Evolutionary conservation across 202 grass and related monocot species (phyloP), one percentile per base, ranked within the genome.

Genomic region (Elaeis oleifera): DNA sequence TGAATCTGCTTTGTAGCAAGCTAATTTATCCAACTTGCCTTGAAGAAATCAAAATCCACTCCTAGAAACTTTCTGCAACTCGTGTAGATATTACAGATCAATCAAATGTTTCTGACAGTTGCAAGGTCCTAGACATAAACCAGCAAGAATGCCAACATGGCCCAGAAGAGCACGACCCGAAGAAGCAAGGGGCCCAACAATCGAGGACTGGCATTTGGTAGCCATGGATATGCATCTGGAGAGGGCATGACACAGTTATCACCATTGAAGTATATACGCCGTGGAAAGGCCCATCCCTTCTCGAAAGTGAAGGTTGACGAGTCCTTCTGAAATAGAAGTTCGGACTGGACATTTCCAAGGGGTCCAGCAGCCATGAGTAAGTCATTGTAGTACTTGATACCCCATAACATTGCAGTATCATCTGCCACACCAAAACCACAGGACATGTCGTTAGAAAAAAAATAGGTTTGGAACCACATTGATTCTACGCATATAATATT

Each of bases 381-480:
- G 73, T 99, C 94, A 52, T 99, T 99, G 77, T 99, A 99, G 88
- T 84, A 89, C 65, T 94, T 99, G 74, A 94, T 60, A 19, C 94
- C 94, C 94, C 94, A 99, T 5, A 99, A 19, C 94, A 99, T 99
- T 3, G 82, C 88, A 0, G 94, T 99, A 23, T 99, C 94, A 53
- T 99, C 94, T 99, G 77, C 21, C 0, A 28, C 18, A 5, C 53
- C 16, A 39, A 68, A 49, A 72, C 49, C 64, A 13, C 25, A 2
- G 65, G 49, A 64, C 19, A 54, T 5, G 18, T 20, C n/a, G 1
- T 27, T 51, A 49, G 13, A 24, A 16, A 57, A 50, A 53, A 63
- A 4, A 0, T 20, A 20, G 55, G 8, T 39, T 64, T 16, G 5
- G 27, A 4, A 21, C 44, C 26, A 65, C 5, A 52, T 13, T 44